Evolutionary conservation across 768 basidiomycete genomes (phyloP), one percentile per base, ranked within the genome.

Genomic region (Cystofilobasidium macerans): DNA sequence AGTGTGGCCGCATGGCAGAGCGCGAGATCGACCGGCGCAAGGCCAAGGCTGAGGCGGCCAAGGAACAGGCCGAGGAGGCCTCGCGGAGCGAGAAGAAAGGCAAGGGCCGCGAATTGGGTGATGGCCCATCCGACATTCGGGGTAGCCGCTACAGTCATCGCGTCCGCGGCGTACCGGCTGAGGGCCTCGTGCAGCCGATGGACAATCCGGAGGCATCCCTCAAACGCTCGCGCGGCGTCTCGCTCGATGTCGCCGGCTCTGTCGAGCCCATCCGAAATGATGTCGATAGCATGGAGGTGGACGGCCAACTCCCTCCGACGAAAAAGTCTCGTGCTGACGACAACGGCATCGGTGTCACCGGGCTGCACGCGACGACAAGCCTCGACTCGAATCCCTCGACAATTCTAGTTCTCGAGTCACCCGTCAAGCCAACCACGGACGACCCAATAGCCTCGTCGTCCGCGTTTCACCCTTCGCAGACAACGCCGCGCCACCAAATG

Each of bases 1-100:
- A 97, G 74, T 97, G 93, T 74, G 85, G 87, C 73, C 81, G 88
- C 69, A 92, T 93, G 88, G 87, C 89, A 18, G 73, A 69, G 36
- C 66, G 79, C 28, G 80, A 76, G 43, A 79, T 85, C 60, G 88
- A 93, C 73, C 59, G 71, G 78, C 75, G 69, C 73, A 76, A 51
- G 70, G 68, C 16, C 2, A 14, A n/a, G 47, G 53, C 16, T 26
- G 22, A 43, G 63, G 28, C 26, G 32, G 54, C 43, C 24, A n/a
- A 22, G 38, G 36, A n/a, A n/a, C n/a, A 40, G 24, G 53, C 28
- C 22, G 24, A 67, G 78, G 71, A n/a, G 58, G 45, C 45, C 7
- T 7, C 45, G 9, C 7, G 6, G 45, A 12, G 22, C 22, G 11
- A 45, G 63, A 78, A 76, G 70, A 73, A 70, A 24, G 38, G 71